Evolutionary conservation across 768 basidiomycete genomes (phyloP).

Genomic region (Dioszegia hungarica): DNA sequence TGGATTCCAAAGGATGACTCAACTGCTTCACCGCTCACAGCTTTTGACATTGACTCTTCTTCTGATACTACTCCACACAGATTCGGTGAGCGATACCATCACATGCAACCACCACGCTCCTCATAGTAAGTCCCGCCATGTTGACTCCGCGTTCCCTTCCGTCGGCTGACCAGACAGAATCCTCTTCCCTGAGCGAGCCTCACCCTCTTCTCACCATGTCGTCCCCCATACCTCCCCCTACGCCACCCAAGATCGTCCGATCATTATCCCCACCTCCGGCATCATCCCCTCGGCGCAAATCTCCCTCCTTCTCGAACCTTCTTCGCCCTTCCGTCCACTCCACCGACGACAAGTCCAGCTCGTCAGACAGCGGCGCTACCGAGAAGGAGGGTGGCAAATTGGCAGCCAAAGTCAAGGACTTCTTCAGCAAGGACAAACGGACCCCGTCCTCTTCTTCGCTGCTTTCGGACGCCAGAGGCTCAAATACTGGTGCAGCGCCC

Average conservation of each 20-base stretch:
- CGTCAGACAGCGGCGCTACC: neutral
- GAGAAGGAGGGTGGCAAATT: slow-evolving; percentile 2
- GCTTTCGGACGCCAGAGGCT: neutral
- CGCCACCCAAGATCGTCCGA: neutral
- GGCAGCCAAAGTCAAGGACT: slow-evolving; percentile 2
- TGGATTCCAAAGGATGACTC: too few species aligned
- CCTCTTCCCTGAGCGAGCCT: too few species aligned
- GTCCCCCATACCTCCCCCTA: neutral
- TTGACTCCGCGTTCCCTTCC: too few species aligned
- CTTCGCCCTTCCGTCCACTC: slow-evolving; percentile 2
- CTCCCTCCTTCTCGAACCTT: slow-evolving; percentile 2
- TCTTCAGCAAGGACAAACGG: slow-evolving; percentile 3
- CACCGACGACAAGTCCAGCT: neutral
- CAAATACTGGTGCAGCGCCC: neutral
- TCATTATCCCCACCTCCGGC: neutral
- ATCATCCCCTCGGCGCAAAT: neutral
- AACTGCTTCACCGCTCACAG: too few species aligned
- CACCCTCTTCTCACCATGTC: too few species aligned
- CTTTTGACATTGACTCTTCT: too few species aligned
- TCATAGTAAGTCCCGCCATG: too few species aligned
- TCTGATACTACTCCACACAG: too few species aligned
- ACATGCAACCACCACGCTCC: too few species aligned
- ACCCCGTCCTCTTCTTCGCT: neutral
- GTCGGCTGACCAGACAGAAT: too few species aligned
- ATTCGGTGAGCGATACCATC: too few species aligned